A percentile compares a stretch with the other conserved stretches of the same genome.
phyloP scores from a whole-genome alignment of 306 rosid species.

The Cucurbita maxima region DNA sequence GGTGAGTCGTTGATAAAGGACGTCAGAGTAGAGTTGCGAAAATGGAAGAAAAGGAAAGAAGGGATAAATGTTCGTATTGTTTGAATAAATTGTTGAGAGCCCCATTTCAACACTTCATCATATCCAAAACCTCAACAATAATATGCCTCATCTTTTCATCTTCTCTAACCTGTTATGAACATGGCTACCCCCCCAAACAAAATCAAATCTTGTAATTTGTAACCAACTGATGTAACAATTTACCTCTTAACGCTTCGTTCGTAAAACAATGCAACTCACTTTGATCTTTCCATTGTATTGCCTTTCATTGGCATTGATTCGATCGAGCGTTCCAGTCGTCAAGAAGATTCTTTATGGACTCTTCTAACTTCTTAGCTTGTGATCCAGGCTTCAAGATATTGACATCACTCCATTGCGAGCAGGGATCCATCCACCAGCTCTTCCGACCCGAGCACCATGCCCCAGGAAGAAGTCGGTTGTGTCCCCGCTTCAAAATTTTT shows the following conservation, averaged over 20 bases:
- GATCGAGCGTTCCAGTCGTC: constrained; percentile 55
- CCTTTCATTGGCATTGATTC: constrained; percentile 18
- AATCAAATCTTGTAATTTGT: neutral
- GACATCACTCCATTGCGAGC: constrained; percentile 89
- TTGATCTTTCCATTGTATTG: neutral
- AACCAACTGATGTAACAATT: neutral
- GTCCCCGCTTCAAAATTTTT: constrained; percentile 51
- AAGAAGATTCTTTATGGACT: constrained; percentile 50
- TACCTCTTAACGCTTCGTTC: neutral
- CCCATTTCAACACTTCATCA: neutral
- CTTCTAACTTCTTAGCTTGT: constrained; percentile 74
- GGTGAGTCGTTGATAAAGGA: neutral
- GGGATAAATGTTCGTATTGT: neutral
- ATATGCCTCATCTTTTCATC: neutral
- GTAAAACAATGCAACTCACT: neutral
- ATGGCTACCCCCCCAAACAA: neutral
- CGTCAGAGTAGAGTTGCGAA: neutral
- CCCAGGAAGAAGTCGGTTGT: constrained; percentile 34
- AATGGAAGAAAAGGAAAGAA: neutral
- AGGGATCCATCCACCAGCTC: constrained; percentile 82
- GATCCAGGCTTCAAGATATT: constrained; percentile 60
- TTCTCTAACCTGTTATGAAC: constrained; percentile 6
- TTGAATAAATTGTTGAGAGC: constrained; percentile 1
- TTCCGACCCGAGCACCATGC: constrained; percentile 75
- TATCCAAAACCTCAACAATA: neutral